Evolutionary conservation across 1,139 yeast species (phyloP).

Genomic region (Saccharomyces pastorianus): DNA sequence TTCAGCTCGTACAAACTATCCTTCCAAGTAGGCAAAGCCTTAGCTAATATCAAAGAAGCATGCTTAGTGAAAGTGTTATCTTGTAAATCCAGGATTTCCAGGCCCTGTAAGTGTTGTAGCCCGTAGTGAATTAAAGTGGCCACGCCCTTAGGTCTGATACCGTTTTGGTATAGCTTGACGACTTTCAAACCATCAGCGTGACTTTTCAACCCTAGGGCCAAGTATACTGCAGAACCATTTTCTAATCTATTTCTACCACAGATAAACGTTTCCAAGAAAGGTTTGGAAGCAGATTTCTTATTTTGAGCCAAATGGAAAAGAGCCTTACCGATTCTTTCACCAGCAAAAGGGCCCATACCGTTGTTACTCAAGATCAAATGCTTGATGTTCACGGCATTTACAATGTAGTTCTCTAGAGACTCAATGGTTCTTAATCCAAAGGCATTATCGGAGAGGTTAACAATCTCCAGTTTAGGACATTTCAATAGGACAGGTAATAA

Average conservation of each 20-base stretch:
- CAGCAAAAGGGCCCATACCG: slow-evolving; percentile 97
- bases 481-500: slow-evolving; percentile 66
- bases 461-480: slow-evolving; percentile 59
- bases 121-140: slow-evolving; percentile 68
- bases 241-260: slow-evolving; percentile 97
- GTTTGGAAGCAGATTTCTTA: slow-evolving; percentile 39
- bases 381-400: slow-evolving; percentile 68
- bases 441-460: slow-evolving; percentile 90
- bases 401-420: slow-evolving; percentile 70
- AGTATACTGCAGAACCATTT: slow-evolving; percentile 76
- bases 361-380: slow-evolving; percentile 86
- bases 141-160: slow-evolving; percentile 91
- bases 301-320: slow-evolving; percentile 63
- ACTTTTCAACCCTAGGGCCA: slow-evolving; percentile 68
- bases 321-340: slow-evolving; percentile 85
- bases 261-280: slow-evolving; percentile 65
- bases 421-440: slow-evolving; percentile 93
- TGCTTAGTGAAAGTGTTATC: slow-evolving; percentile 86
- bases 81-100: slow-evolving; percentile 76
- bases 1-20: slow-evolving; percentile 61
- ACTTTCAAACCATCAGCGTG: slow-evolving; percentile 60
- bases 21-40: slow-evolving; percentile 49
- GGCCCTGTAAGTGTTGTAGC: slow-evolving; percentile 48
- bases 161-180: slow-evolving; percentile 84
- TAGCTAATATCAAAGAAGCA: slow-evolving; percentile 72